phyloP scores from a whole-genome alignment of 208 protist species.

The Leptomonas pyrrhocoris region DNA sequence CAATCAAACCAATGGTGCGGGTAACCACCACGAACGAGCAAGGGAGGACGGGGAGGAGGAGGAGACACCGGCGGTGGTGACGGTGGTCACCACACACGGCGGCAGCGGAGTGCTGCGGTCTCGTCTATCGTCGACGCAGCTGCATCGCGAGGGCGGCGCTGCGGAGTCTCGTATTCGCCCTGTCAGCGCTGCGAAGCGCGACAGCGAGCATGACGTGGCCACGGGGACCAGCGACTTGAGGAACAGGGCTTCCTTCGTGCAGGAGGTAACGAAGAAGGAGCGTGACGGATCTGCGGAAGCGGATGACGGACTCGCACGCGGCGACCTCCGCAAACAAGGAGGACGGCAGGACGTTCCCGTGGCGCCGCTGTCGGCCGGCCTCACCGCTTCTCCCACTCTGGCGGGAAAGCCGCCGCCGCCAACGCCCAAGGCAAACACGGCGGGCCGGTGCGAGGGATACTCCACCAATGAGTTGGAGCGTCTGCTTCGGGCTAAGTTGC shows the following conservation, averaged over 20 bases:
- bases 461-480: constrained; percentile 55
- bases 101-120: background rate
- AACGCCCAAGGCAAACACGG: constrained; percentile 9
- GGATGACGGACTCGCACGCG: background rate
- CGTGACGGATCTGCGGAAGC: background rate
- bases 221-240: background rate
- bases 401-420: background rate
- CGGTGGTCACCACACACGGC: background rate
- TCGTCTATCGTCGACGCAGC: constrained; percentile 1
- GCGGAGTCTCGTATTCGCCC: constrained; percentile 10
- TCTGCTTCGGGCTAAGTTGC: constrained; percentile 55
- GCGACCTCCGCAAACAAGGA: background rate
- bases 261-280: background rate
- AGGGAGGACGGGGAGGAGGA: background rate
- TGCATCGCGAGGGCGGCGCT: constrained; percentile 10
- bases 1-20: background rate
- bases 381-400: background rate
- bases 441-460: constrained; percentile 33
- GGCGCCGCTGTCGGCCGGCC: background rate
- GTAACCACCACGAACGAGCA: background rate
- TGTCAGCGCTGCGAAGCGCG: background rate
- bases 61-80: constrained; percentile 1
- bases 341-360: background rate
- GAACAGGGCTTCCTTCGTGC: background rate
- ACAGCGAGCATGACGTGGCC: background rate